Evolutionary conservation across 257 asterid species (phyloP).

Genomic region (Nicotiana benthamiana): DNA sequence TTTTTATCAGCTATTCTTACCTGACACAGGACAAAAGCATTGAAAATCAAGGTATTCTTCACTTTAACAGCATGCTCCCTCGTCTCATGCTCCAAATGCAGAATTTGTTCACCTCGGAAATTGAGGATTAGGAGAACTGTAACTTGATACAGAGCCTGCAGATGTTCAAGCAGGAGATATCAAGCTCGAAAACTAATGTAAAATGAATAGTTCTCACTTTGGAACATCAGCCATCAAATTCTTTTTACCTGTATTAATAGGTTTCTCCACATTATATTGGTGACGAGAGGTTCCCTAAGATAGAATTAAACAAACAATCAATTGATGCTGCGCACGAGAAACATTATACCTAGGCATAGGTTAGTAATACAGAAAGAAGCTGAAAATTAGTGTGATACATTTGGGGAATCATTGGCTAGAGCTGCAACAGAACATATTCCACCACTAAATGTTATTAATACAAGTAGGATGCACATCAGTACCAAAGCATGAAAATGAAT

Average conservation of each 20-base stretch:
- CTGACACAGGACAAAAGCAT: slow-evolving; percentile 87
- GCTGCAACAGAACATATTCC: neutral
- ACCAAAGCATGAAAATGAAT: neutral
- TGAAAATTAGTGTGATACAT: neutral
- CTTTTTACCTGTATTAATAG: slow-evolving; percentile 72
- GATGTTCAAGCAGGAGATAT: slow-evolving; percentile 13
- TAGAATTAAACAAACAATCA: slow-evolving; percentile 3
- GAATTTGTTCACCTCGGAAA: slow-evolving; percentile 58
- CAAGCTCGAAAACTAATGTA: slow-evolving; percentile 2
- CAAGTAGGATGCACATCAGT: neutral
- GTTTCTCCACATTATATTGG: slow-evolving; percentile 99
- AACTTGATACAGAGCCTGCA: slow-evolving; percentile 89
- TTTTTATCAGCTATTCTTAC: slow-evolving; percentile 20
- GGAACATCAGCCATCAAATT: neutral
- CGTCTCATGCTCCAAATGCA: slow-evolving; percentile 41
- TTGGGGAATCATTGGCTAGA: neutral
- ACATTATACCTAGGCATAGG: neutral
- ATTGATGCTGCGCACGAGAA: neutral
- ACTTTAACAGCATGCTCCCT: slow-evolving; percentile 47
- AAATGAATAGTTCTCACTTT: neutral
- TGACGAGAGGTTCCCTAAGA: slow-evolving; percentile 90
- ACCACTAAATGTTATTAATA: neutral
- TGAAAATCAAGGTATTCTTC: slow-evolving; percentile 85
- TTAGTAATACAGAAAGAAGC: neutral
- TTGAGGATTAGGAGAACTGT: slow-evolving; percentile 75